Base-by-base conservation (phyloP, 495 filamentous ascomycete species). In the Penicillium roqueforti region DNA sequence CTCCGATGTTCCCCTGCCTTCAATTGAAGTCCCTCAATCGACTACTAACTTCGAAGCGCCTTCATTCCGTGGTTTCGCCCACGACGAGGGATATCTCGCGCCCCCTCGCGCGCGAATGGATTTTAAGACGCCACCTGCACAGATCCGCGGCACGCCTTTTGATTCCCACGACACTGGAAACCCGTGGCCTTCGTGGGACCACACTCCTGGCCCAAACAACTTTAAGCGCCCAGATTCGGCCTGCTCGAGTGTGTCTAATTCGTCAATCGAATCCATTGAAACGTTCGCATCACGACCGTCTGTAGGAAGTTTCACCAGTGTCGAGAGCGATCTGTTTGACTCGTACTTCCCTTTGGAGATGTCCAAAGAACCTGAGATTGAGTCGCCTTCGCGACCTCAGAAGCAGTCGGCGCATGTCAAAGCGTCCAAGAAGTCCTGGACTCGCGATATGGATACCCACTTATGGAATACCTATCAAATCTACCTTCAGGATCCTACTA, bases 401-500 rank as follows among this genome's bases (percentile, higher is more conserved):
- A 64, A 55, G 25, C 57, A 55, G 26, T 51, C 50, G 18, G 6
- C 37, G 13, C 31, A 48, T 5, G 29, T 49, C 20, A 59, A 54
- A 41, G n/a, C 13, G 28, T n/a, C 26, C 19, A 52, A 65, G n/a
- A 69, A 61, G 28, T 43, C 59, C 14, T 98, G 92, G 91, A 95
- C 88, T 2, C 80, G 85, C 41, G 87, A 90, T 18, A 95, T 95
- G 89, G 91, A 92, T 69, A 84, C 86, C 32, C 93, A 98, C 65
- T 70, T 98, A 26, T 97, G 95, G 95, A 84, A 87, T 31, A 91
- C 88, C 2, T 97, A 96, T 64, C 75, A 88, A 58, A 67, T 87
- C 9, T 98, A 96, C 63, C 75, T 97, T 10, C 87, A 91, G 58
- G 91, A 97, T 67, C 92, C 93, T 29, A 91, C 87, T 9, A 87